Evolutionary conservation across 257 asterid genomes (phyloP), one percentile per base, ranked within the genome.

Genomic region (Hygrophila difformis): DNA sequence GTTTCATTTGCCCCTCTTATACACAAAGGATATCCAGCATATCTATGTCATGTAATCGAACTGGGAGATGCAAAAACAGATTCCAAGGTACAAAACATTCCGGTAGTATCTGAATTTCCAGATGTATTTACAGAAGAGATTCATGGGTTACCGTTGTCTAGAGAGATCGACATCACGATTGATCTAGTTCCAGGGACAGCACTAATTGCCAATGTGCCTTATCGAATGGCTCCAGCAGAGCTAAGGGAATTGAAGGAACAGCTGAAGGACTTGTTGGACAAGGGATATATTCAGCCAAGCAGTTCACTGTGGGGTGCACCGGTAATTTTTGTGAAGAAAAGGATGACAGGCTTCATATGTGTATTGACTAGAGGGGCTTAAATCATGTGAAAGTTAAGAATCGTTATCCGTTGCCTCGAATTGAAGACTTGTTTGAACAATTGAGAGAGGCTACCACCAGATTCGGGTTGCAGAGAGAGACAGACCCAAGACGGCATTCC

Each of bases 231-330:
- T 1, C 39, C 16, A 0, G 8, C 42, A 0, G 54, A 48, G 16
- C 8, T 48, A 6, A 48, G 31, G 14, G 41, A 48, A 18, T 6
- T 48, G 14, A 48, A 33, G 11, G 1, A 1, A 1, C 26, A 48
- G 19, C 16, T 48, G 2, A 3, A 53, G 16, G 60, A 17, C 1
- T 18, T 19, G 29, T 2, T 15, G 6, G 40, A 29, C 0, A 31
- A 17, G 14, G 41, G 51, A 4, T 29, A 24, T 11, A 28, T 41
- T 7, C 11, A 33, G 2, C 60, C 51, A 2, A 54, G 51, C 9
- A 3, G 3, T 4, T 54, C 60, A 0, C 51, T 33, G 0, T 54
- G 51, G 41, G 51, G 51, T 1, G 60, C 60, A 0, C 44, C 60
- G 0, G 44, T 55, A 0, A 18, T 53, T 0, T 55, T 55, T 13